These are phyloP conservation scores for Trichosporon coremiiforme DNA, from an alignment of 1,284 basidiomycete genomes.

Conservation along the genomic window DNA sequence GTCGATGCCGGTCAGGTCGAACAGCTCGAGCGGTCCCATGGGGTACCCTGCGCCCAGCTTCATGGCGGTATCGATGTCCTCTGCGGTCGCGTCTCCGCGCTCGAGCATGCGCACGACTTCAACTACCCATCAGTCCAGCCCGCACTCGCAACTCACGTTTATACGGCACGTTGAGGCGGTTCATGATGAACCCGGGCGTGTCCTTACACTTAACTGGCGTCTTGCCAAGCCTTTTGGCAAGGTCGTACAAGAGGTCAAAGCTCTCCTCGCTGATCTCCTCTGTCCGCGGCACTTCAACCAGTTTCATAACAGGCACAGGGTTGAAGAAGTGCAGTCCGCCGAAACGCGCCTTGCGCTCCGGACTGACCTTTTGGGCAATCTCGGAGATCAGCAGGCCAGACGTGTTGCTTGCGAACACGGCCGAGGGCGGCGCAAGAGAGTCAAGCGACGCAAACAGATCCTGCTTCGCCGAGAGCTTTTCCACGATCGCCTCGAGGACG, in stretches of 20 bases:
- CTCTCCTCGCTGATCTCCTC: conserved; percentile 59
- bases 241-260: conserved; percentile 57
- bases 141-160: not conserved
- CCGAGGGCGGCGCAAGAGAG: conserved; percentile 52
- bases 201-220: conserved; percentile 61
- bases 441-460: conserved; percentile 62
- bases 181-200: conserved; percentile 55
- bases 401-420: conserved; percentile 63
- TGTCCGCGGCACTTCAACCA: conserved; percentile 62
- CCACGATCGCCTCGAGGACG: conserved; percentile 64
- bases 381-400: conserved; percentile 60
- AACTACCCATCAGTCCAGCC: conserved; percentile 49
- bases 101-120: conserved; percentile 64
- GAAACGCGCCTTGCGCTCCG: conserved; percentile 54
- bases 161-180: not conserved
- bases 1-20: conserved; percentile 61
- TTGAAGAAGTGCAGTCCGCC: conserved; percentile 63
- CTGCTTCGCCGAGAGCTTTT: conserved; percentile 62
- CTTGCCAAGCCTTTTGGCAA: conserved; percentile 61
- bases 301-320: conserved; percentile 62
- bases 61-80: conserved; percentile 65
- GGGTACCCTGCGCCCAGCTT: conserved; percentile 62
- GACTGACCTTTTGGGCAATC: conserved; percentile 55
- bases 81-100: conserved; percentile 61
- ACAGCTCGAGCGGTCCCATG: conserved; percentile 60